Percentiles rank a stretch among this genome's conserved stretches.
phyloP scores from a whole-genome alignment of 129 eudicot species.

The Silybum marianum region DNA sequence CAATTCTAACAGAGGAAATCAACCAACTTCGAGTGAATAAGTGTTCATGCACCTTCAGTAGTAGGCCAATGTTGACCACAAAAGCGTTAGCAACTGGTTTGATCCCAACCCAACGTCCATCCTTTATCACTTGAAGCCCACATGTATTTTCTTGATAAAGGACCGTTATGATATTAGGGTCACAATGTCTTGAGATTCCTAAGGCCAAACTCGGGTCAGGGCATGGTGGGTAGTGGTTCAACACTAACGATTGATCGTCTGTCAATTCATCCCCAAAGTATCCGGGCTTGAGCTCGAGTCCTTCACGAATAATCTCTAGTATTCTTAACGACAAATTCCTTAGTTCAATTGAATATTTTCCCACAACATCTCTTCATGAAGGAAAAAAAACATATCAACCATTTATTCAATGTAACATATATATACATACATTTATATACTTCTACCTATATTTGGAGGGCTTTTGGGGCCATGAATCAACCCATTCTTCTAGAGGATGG shows the following conservation, averaged over 20 bases:
- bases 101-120: slow-evolving; percentile 52
- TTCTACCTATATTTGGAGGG: slow-evolving; percentile 25
- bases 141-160: slow-evolving; percentile 35
- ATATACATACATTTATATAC: not conserved
- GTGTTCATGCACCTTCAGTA: not conserved
- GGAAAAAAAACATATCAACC: not conserved
- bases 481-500: slow-evolving; percentile 15
- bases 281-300: slow-evolving; percentile 52
- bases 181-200: slow-evolving; percentile 48
- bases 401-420: not conserved
- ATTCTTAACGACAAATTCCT: slow-evolving; percentile 43
- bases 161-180: slow-evolving; percentile 43
- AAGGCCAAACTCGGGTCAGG: slow-evolving; percentile 65
- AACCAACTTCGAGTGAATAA: not conserved
- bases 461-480: slow-evolving; percentile 27
- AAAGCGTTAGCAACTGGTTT: slow-evolving; percentile 4
- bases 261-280: slow-evolving; percentile 37
- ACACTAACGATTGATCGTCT: slow-evolving; percentile 35
- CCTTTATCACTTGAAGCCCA: slow-evolving; percentile 48
- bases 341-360: slow-evolving; percentile 31
- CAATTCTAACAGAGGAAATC: not conserved
- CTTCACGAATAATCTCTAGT: slow-evolving; percentile 48
- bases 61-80: not conserved
- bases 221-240: slow-evolving; percentile 59
- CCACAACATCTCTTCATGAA: slow-evolving; percentile 38